Conservation (phyloP, 2,329 filamentous ascomycete species). For the Colletotrichum horii region DNA sequence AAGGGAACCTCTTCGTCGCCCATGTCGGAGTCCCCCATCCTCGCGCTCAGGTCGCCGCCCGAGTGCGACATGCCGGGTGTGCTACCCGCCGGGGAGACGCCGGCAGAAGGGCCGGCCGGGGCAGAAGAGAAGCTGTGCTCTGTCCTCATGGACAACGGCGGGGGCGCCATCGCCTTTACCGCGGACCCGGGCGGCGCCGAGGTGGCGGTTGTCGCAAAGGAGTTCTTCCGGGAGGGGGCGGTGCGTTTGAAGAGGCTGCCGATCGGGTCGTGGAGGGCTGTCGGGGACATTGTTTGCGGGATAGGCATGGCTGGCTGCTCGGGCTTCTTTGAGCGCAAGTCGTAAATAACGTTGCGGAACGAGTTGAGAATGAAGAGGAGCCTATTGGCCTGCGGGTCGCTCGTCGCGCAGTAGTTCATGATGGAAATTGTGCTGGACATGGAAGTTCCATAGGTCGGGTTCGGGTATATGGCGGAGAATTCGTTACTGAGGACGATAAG, state of each 20-base stretch:
- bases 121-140: constrained; percentile 11
- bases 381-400: constrained; percentile 54
- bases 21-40: constrained; percentile 23
- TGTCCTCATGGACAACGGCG: constrained; percentile 14
- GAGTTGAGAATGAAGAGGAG: constrained; percentile 54
- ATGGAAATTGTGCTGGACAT: constrained; percentile 51
- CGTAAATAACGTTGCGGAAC: constrained; percentile 47
- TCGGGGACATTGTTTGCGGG: constrained; percentile 19
- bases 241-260: constrained; percentile 29
- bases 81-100: constrained; percentile 20
- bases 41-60: constrained; percentile 5
- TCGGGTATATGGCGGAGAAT: constrained; percentile 54
- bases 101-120: neutral
- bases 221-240: constrained; percentile 16
- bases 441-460: constrained; percentile 42
- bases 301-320: constrained; percentile 27
- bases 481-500: constrained; percentile 63
- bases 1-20: constrained; percentile 41
- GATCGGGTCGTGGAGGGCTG: constrained; percentile 28
- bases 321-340: constrained; percentile 10
- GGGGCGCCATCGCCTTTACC: constrained; percentile 10
- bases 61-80: constrained; percentile 18
- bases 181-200: neutral
- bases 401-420: constrained; percentile 51
- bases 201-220: neutral